These are phyloP conservation scores for Nepenthes gracilis DNA, from an alignment of 148 eudicot species.

Conservation along the genomic window DNA sequence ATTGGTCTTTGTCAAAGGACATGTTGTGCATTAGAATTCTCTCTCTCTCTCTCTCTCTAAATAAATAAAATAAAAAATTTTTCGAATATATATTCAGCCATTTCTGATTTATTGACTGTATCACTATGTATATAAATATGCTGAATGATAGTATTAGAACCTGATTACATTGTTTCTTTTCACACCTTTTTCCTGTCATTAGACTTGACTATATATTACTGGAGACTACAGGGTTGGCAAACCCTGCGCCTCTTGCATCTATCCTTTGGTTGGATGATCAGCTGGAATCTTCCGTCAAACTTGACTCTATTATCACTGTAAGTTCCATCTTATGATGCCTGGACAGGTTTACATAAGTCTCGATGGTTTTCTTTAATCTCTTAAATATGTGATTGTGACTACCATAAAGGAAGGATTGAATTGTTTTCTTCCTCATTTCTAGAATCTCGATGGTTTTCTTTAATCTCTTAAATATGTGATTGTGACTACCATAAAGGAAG, in stretches of 20 bases:
- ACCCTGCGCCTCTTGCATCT: slow-evolving; percentile 98
- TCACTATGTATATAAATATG: too few relatives aligned
- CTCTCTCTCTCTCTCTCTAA: too few relatives aligned
- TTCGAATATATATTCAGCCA: too few relatives aligned
- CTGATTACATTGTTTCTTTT: too few relatives aligned
- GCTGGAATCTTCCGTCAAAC: slow-evolving; percentile 77
- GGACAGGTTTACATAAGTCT: neutral
- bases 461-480: neutral
- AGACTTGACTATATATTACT: slow-evolving; percentile 95
- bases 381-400: neutral
- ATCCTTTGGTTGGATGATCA: slow-evolving; percentile 98
- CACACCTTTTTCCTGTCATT: slow-evolving; percentile 9
- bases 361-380: neutral
- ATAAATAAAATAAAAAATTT: too few relatives aligned
- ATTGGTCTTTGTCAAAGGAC: too few relatives aligned
- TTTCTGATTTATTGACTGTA: too few relatives aligned
- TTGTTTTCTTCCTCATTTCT: too few relatives aligned
- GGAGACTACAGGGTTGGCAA: slow-evolving; percentile 96
- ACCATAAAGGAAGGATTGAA: neutral
- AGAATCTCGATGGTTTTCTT: neutral
- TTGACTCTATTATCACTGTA: slow-evolving; percentile 89
- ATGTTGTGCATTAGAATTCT: too few relatives aligned
- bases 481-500: neutral
- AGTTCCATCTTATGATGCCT: slow-evolving; percentile 15
- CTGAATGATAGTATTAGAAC: too few relatives aligned